Conservation (phyloP, 2,329 filamentous ascomycete species). For the Epichloe amarillans region DNA sequence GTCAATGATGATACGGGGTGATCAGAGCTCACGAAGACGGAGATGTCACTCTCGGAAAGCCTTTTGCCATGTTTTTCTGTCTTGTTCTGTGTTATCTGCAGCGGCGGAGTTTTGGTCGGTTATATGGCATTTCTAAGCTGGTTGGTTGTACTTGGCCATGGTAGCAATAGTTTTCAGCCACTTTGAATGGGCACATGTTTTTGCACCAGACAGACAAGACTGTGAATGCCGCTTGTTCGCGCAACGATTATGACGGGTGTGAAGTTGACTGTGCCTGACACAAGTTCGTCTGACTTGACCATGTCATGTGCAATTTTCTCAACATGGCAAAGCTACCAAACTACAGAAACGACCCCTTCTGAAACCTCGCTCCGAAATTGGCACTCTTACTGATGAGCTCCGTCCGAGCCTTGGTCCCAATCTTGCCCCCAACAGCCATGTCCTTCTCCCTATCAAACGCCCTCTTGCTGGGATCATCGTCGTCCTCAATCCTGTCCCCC, state of each 20-base stretch:
- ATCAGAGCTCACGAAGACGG: slow-evolving; percentile 5
- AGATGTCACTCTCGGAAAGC: slow-evolving; percentile 14
- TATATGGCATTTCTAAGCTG: slow-evolving; percentile 14
- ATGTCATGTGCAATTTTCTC: too few species aligned
- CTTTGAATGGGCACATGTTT: neutral
- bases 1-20: neutral
- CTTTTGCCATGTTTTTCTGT: slow-evolving; percentile 8
- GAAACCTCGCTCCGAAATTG: slow-evolving; percentile 72
- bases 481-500: slow-evolving; percentile 45
- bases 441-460: slow-evolving; percentile 90
- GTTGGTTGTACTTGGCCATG: slow-evolving; percentile 9
- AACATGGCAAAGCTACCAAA: neutral
- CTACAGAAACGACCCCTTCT: slow-evolving; percentile 52
- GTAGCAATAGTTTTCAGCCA: neutral
- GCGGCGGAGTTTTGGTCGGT: slow-evolving; percentile 22
- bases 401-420: slow-evolving; percentile 59
- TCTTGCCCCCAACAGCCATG: slow-evolving; percentile 62
- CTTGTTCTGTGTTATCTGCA: slow-evolving; percentile 11
- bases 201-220: too few species aligned
- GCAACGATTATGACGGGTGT: too few species aligned
- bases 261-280: too few species aligned
- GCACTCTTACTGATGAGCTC: slow-evolving; percentile 69
- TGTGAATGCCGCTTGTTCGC: too few species aligned
- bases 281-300: too few species aligned
- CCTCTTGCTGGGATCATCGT: slow-evolving; percentile 82